phyloP scores from a whole-genome alignment of 495 filamentous ascomycete genomes.

The Talaromyces wortmannii region DNA sequence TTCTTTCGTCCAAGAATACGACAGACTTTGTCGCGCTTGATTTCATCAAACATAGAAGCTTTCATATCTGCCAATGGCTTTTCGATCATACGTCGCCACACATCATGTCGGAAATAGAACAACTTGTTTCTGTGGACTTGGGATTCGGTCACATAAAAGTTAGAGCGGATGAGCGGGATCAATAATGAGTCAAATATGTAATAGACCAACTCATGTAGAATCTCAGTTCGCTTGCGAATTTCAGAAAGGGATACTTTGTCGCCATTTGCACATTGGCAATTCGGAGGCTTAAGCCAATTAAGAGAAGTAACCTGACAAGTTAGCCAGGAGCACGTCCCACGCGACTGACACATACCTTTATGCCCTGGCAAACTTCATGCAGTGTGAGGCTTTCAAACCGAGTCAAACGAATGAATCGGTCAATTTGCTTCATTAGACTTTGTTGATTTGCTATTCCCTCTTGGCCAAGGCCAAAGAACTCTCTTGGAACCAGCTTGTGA shows the following conservation, averaged over 20 bases:
- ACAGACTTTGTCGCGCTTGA: slow-evolving; percentile 51
- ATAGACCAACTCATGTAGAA: slow-evolving; percentile 81
- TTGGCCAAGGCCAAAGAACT: slow-evolving; percentile 62
- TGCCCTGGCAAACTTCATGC: slow-evolving; percentile 66
- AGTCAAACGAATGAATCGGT: slow-evolving; percentile 69
- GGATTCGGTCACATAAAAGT: slow-evolving; percentile 94
- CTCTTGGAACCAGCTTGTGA: slow-evolving; percentile 63
- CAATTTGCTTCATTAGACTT: slow-evolving; percentile 56
- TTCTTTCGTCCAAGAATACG: slow-evolving; percentile 51
- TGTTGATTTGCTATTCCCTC: slow-evolving; percentile 50
- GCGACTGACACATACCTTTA: slow-evolving; percentile 52
- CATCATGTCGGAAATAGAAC: slow-evolving; percentile 92
- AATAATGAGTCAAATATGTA: slow-evolving; percentile 88
- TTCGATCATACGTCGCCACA: slow-evolving; percentile 73
- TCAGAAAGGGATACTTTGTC: slow-evolving; percentile 66
- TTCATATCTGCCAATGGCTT: slow-evolving; percentile 66
- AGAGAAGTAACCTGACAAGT: slow-evolving; percentile 51
- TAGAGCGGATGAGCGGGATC: slow-evolving; percentile 76
- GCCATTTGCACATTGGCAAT: slow-evolving; percentile 10
- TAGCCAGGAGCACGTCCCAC: background rate
- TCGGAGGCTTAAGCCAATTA: slow-evolving; percentile 62
- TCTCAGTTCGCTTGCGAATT: slow-evolving; percentile 64
- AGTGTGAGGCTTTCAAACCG: slow-evolving; percentile 76
- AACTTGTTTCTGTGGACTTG: slow-evolving; percentile 70
- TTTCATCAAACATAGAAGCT: slow-evolving; percentile 68